A percentile compares a stretch with the other conserved stretches of the same genome.
Evolutionary conservation across 1,284 basidiomycete species (phyloP).

Genomic region (Marasmius tenuissimus): DNA sequence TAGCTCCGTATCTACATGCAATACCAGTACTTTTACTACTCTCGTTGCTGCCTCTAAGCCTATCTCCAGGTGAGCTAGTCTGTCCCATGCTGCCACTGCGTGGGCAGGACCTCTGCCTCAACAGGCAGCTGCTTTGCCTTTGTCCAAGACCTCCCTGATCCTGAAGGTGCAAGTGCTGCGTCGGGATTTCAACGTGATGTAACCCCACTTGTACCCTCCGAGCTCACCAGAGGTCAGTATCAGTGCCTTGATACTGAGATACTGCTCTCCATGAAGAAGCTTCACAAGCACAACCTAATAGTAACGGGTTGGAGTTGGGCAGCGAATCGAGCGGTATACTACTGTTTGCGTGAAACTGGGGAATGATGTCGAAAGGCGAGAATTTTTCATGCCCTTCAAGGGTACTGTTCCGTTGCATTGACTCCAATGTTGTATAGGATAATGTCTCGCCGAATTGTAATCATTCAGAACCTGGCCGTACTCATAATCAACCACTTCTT

Average conservation of each 20-base stretch:
- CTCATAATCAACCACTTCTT: slow-evolving; percentile 50
- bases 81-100: too few species aligned
- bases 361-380: slow-evolving; percentile 89
- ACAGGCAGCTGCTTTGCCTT: slow-evolving; percentile 91
- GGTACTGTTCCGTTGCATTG: slow-evolving; percentile 92
- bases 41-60: too few species aligned
- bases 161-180: slow-evolving; percentile 37
- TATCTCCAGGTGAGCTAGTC: too few species aligned
- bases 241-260: slow-evolving; percentile 83
- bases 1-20: too few species aligned
- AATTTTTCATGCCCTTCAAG: slow-evolving; percentile 92
- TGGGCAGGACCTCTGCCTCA: too few species aligned
- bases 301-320: slow-evolving; percentile 91
- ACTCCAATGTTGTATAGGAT: slow-evolving; percentile 96
- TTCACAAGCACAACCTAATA: slow-evolving; percentile 56
- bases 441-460: slow-evolving; percentile 70
- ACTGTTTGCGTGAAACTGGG: slow-evolving; percentile 80
- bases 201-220: background rate
- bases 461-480: slow-evolving; percentile 35
- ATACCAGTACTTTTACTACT: too few species aligned
- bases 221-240: slow-evolving; percentile 85
- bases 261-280: slow-evolving; percentile 97
- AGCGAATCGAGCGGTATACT: slow-evolving; percentile 78
- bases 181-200: background rate
- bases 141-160: slow-evolving; percentile 80